Conservation (phyloP, 352 stramenopile species). For the Pythium graminicola region DNA sequence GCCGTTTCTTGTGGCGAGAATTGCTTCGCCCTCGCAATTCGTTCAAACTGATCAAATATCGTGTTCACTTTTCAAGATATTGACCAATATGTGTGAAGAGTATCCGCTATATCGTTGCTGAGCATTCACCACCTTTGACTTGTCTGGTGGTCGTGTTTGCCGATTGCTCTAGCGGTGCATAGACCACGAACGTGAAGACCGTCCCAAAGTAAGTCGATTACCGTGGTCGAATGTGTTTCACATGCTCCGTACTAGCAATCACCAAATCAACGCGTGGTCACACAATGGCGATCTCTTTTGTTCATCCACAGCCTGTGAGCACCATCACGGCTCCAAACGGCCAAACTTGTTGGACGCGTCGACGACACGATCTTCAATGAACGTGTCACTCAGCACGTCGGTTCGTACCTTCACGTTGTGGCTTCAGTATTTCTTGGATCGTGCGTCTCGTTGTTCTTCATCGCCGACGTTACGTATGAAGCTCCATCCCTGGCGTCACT, state of each 20-base stretch:
- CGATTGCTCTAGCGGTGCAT: too few relatives aligned
- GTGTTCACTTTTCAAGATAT: background rate
- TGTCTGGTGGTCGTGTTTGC: too few relatives aligned
- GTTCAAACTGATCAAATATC: background rate
- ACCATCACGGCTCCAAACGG: too few relatives aligned
- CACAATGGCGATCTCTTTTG: background rate
- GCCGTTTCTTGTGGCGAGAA: slow-evolving; percentile 12
- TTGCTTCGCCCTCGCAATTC: background rate
- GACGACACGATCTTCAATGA: slow-evolving; percentile 12
- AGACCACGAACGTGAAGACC: too few relatives aligned
- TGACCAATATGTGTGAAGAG: background rate
- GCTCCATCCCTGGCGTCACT: slow-evolving; percentile 7
- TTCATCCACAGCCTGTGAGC: background rate
- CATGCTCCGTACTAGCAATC: too few relatives aligned
- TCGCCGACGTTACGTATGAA: background rate
- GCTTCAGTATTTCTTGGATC: background rate
- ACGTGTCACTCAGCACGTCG: background rate
- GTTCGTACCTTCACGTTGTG: slow-evolving; percentile 1
- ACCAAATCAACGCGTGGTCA: too few relatives aligned
- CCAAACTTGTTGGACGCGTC: slow-evolving; percentile 9
- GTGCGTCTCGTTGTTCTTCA: slow-evolving; percentile 9
- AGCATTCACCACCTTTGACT: too few relatives aligned
- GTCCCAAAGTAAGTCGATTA: too few relatives aligned
- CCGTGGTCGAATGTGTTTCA: too few relatives aligned
- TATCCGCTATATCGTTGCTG: too few relatives aligned